These are phyloP conservation scores for Camelina hispida DNA, from an alignment of 345 rosid species.

Conservation along the genomic window DNA sequence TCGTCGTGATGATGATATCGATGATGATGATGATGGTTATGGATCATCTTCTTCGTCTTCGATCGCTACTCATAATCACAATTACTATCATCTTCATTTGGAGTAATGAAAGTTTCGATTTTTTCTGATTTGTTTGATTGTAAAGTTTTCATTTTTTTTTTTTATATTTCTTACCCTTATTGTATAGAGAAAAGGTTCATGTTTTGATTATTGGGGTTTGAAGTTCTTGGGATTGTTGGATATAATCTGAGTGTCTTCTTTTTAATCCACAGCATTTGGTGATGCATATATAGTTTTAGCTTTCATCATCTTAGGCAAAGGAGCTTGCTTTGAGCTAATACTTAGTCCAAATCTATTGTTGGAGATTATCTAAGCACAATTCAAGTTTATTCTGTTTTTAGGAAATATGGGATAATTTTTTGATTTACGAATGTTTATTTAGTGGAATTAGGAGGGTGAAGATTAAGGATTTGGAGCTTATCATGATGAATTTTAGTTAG, in stretches of 20 bases:
- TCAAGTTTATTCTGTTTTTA: neutral
- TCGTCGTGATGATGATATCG: conserved; percentile 27
- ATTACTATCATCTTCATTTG: conserved; percentile 44
- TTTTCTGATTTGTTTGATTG: conserved; percentile 1
- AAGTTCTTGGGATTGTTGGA: conserved; percentile 8
- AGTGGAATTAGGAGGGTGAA: neutral
- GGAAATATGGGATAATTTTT: neutral
- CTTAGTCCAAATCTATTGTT: neutral
- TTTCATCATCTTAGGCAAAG: conserved; percentile 1
- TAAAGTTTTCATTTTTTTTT: conserved; percentile 9
- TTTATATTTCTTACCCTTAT: too few species aligned
- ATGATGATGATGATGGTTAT: conserved; percentile 11
- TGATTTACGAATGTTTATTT: neutral
- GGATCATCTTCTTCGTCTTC: conserved; percentile 34
- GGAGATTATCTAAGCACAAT: neutral
- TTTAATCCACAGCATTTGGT: neutral
- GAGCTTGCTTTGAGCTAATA: conserved; percentile 17
- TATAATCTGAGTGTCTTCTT: neutral
- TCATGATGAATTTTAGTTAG: neutral
- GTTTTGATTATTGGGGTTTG: neutral
- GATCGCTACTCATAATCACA: conserved; percentile 23
- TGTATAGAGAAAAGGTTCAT: neutral
- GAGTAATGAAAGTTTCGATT: conserved; percentile 15
- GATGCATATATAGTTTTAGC: neutral
- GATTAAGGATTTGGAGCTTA: conserved; percentile 9